A percentile compares a stretch with the other conserved stretches of the same genome.
Evolutionary conservation across 495 filamentous ascomycete genomes (phyloP).

Genomic region (Penicillium tannophilum): DNA sequence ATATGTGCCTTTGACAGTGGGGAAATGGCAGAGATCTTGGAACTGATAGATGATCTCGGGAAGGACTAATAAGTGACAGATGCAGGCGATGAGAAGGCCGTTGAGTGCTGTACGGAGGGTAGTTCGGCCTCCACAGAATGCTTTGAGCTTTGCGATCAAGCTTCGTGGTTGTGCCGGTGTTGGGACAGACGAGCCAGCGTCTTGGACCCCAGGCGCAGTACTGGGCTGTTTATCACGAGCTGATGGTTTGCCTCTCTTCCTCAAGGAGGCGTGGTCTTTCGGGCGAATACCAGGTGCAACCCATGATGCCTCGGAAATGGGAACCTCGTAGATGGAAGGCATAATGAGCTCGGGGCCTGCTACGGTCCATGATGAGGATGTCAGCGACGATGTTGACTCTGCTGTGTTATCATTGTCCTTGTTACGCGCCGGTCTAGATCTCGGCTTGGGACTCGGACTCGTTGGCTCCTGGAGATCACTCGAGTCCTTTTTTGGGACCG

Average conservation of each 20-base stretch:
- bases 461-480: constrained; percentile 3
- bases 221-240: constrained; percentile 1
- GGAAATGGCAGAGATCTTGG: constrained; percentile 34
- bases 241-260: constrained; percentile 33
- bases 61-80: constrained; percentile 42
- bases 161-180: constrained; percentile 1
- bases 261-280: constrained; percentile 20
- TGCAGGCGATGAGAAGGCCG: constrained; percentile 33
- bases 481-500: not conserved
- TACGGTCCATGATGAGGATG: constrained; percentile 32
- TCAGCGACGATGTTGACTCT: constrained; percentile 32
- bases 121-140: constrained; percentile 9
- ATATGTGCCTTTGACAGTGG: constrained; percentile 32
- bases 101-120: constrained; percentile 32
- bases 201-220: not conserved
- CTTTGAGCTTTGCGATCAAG: constrained; percentile 3
- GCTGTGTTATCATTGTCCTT: constrained; percentile 8
- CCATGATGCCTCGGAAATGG: constrained; percentile 44
- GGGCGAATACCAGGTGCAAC: constrained; percentile 35
- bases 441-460: constrained; percentile 8
- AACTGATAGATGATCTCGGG: constrained; percentile 45
- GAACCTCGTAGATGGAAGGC: constrained; percentile 46
- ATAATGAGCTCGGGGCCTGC: constrained; percentile 50
- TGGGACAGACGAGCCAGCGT: constrained; percentile 17
- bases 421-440: constrained; percentile 15